Evolutionary conservation across 352 stramenopile genomes (phyloP), one percentile per base, ranked within the genome.

Genomic region (Phytophthora cajani): DNA sequence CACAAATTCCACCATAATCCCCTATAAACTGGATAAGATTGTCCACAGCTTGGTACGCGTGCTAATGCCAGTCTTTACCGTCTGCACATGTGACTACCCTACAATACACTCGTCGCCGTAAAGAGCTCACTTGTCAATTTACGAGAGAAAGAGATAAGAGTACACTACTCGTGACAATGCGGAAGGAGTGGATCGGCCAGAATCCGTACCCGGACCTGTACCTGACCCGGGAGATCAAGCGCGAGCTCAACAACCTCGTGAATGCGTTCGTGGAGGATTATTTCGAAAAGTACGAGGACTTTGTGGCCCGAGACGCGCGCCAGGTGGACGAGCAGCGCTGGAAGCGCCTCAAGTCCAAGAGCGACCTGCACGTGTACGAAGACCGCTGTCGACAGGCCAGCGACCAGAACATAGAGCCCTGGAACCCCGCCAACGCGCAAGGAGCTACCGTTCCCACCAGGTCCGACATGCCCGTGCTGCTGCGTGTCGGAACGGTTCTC

Each of bases 281-380:
- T 58, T 75, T 80, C 32, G 62, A 69, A 23, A 79, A 83, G 19
- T 89, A 85, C 52, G 75, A 85, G 59, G 30, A 63, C 12, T 87
- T 76, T 42, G 71, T 73, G 23, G 52, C 70, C 2, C 47, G 49
- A 4, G 70, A 78, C 4, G 56, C 67, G 7, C 67, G 71, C 30
- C 61, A 64, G 3, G 71, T 87, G 17, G 75, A 89, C 56, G 59
- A 64, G 1, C 69, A 64, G 1, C 72, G 69, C 9, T 89, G 79
- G 79, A 79, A 85, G 50, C 62, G 71, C 16, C 62, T 79, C 61
- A 78, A 78, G 40, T 79, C 77, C 17, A 80, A 77, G 36, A 75
- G 80, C 21, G 64, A 79, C 19, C 51, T 89, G 11, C 72, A 82
- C 57, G 64, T 89, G 9, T 89, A 79, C 58, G 74, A 63, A 12